Evolutionary conservation across 495 filamentous ascomycete genomes (phyloP), one percentile per base, ranked within the genome.

Genomic region (Talaromyces thailandensis): DNA sequence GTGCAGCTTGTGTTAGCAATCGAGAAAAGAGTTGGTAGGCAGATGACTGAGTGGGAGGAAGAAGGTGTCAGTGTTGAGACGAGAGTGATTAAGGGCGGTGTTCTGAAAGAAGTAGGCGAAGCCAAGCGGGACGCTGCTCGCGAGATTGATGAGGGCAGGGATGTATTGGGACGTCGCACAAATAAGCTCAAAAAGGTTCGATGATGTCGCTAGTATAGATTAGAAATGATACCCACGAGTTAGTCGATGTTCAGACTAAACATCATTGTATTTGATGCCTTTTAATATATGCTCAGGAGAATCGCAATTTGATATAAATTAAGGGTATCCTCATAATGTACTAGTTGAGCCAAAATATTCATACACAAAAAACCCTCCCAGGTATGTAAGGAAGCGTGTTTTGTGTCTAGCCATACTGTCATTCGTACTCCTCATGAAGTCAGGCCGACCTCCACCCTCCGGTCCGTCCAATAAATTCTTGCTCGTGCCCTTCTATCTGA

Each of bases 1-100:
- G 91, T 97, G 2, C 82, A 88, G 65, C 80, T 97, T 6, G 83
- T 98, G 18, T 78, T 92, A 55, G 90, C 89, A 6, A 96, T 98
- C 63, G 94, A 99, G 76, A 77, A 83, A 61, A 79, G 94, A 9
- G 89, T 96, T 1, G 92, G 91, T 7, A 74, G 79, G 45, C 81
- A 90, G 77, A 89, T 98, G 86, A 87, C 83, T 62, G 82, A 86
- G 68, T 98, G 88, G 82, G 76, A 78, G 26, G 90, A 98, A 73
- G 91, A 96, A 64, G 88, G 89, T 6, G 93, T 98, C 18, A 97
- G 88, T 70, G 73, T 99, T 43, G 92, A 98, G 77, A 86, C 85
- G 3, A 79, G 94, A 62, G 91, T 99, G 28, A 79, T 94, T 25
- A 80, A 88, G 58, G 91, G 92, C 56, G 69, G 72, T 4, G 82